A percentile compares a stretch with the other conserved stretches of the same genome.
These are phyloP conservation scores for Pichia kudriavzevii DNA, from an alignment of 1,139 yeast genomes.

Conservation along the genomic window DNA sequence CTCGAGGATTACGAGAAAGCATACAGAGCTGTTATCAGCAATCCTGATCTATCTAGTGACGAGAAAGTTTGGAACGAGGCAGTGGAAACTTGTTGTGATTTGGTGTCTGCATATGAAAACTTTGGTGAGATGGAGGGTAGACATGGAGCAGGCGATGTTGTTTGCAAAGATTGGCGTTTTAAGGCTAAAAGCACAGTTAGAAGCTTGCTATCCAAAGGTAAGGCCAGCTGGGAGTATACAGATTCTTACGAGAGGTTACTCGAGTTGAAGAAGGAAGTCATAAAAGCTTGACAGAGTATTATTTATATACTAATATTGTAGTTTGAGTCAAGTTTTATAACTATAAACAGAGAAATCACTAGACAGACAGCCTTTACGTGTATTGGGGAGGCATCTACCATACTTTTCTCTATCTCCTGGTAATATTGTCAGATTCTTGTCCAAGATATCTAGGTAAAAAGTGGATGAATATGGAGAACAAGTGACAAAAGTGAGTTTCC, in stretches of 20 bases:
- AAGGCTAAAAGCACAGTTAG: conserved; percentile 70
- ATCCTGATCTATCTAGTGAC: conserved; percentile 56
- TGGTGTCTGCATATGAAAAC: conserved; percentile 81
- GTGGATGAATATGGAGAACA: too few relatives aligned
- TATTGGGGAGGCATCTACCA: too few relatives aligned
- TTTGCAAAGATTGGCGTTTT: conserved; percentile 88
- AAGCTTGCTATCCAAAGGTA: conserved; percentile 74
- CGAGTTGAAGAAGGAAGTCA: conserved; percentile 41
- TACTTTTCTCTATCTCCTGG: too few relatives aligned
- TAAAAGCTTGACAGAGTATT: neutral
- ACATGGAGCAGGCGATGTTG: conserved; percentile 73
- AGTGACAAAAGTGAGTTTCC: neutral
- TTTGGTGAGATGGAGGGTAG: conserved; percentile 84
- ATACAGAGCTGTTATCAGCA: conserved; percentile 60
- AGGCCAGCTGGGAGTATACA: conserved; percentile 69
- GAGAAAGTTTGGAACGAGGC: conserved; percentile 71
- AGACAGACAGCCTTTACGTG: too few relatives aligned
- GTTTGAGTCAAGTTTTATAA: too few relatives aligned
- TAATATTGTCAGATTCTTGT: too few relatives aligned
- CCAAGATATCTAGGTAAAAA: too few relatives aligned
- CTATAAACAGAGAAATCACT: too few relatives aligned
- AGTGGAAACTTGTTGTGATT: conserved; percentile 70
- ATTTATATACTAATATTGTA: too few relatives aligned
- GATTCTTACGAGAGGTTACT: conserved; percentile 66
- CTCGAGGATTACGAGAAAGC: conserved; percentile 85